Percentiles rank a stretch among this genome's conserved stretches.
Conservation (phyloP, 2,329 filamentous ascomycete genomes). For the Hymenoscyphus infarciens region DNA sequence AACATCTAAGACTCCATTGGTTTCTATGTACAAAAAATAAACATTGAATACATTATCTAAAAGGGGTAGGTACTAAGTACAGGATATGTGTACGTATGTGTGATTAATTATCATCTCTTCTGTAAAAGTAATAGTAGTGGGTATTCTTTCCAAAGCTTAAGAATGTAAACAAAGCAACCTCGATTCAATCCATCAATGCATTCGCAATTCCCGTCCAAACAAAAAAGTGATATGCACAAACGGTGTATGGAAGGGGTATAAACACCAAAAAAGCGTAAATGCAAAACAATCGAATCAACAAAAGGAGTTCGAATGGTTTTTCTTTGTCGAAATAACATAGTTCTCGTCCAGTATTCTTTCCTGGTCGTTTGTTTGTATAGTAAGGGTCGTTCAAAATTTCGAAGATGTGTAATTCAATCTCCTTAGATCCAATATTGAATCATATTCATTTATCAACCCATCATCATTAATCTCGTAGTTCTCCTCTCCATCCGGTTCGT, state of each 20-base stretch:
- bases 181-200: not conserved
- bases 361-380: not conserved
- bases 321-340: not conserved
- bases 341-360: conserved; percentile 1
- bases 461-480: conserved; percentile 50
- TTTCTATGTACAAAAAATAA: not conserved
- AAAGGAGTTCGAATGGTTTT: not conserved
- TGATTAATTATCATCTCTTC: not conserved
- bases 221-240: not conserved
- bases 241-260: not conserved
- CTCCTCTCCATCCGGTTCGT: conserved; percentile 43
- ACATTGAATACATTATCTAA: not conserved
- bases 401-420: not conserved
- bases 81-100: not conserved
- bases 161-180: not conserved
- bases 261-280: conserved; percentile 1
- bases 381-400: not conserved
- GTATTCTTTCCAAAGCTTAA: not conserved
- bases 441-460: conserved; percentile 24
- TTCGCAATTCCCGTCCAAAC: not conserved
- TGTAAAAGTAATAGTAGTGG: not conserved
- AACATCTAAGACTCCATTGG: not conserved
- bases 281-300: not conserved
- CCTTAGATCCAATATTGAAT: not conserved
- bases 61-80: not conserved